Percentiles rank a stretch among this genome's conserved stretches.
Conservation (phyloP, 2,329 filamentous ascomycete species). For the Anthostomella pinea region DNA sequence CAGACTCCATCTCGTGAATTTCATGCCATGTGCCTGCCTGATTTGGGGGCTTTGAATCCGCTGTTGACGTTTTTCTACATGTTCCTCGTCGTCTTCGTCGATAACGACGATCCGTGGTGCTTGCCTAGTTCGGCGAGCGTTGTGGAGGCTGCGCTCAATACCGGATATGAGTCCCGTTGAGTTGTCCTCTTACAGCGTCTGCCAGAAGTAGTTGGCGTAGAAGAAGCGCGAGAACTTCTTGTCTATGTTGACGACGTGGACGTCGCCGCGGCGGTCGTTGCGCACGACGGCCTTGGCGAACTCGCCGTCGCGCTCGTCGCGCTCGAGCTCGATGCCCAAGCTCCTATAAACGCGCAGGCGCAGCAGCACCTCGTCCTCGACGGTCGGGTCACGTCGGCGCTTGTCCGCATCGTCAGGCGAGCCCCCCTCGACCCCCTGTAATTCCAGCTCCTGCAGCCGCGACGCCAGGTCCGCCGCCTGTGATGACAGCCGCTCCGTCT, state of each 20-base stretch:
- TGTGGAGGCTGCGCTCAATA: too few species aligned
- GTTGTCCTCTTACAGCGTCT: slow-evolving; percentile 67
- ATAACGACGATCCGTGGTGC: too few species aligned
- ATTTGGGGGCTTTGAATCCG: too few species aligned
- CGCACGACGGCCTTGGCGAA: slow-evolving; percentile 83
- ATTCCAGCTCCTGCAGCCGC: slow-evolving; percentile 76
- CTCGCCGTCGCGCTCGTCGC: slow-evolving; percentile 69
- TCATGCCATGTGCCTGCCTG: too few species aligned
- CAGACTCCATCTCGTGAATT: not conserved
- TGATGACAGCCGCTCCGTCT: slow-evolving; percentile 84
- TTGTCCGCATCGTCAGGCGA: slow-evolving; percentile 32
- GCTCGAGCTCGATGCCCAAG: slow-evolving; percentile 83
- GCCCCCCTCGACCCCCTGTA: slow-evolving; percentile 77
- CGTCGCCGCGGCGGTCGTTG: slow-evolving; percentile 83
- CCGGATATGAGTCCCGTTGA: too few species aligned
- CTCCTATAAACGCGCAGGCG: slow-evolving; percentile 89
- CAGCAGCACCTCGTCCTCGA: slow-evolving; percentile 65
- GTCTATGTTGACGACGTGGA: slow-evolving; percentile 92
- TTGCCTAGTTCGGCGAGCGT: too few species aligned
- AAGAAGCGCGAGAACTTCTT: slow-evolving; percentile 88
- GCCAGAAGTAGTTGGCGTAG: slow-evolving; percentile 96
- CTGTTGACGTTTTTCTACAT: too few species aligned
- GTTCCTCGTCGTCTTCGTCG: too few species aligned
- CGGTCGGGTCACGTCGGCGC: slow-evolving; percentile 40
- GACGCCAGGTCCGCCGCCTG: slow-evolving; percentile 74